Conservation (phyloP, 768 basidiomycete species). For the Trametes maxima region DNA sequence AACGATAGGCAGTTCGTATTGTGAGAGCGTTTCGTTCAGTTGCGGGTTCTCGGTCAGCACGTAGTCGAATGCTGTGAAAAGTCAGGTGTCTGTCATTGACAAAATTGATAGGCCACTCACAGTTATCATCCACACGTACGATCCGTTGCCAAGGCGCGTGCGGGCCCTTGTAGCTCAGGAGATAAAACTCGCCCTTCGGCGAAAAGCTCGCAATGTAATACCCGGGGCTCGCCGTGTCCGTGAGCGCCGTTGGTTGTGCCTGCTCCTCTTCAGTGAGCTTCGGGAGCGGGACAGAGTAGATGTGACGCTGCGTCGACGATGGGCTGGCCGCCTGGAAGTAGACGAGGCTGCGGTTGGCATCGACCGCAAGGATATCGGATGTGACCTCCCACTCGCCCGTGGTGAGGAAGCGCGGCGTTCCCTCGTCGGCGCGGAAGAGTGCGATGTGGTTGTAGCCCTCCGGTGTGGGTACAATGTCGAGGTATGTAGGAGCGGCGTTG, state of each 20-base stretch:
- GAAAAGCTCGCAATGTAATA: constrained; percentile 78
- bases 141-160: constrained; percentile 87
- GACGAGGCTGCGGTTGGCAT: constrained; percentile 68
- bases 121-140: constrained; percentile 51
- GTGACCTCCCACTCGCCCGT: constrained; percentile 91
- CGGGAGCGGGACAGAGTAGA: constrained; percentile 82
- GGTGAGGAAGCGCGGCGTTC: constrained; percentile 81
- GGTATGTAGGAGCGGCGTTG: constrained; percentile 64
- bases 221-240: constrained; percentile 52
- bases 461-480: constrained; percentile 83
- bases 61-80: constrained; percentile 56
- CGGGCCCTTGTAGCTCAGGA: constrained; percentile 80
- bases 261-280: constrained; percentile 36
- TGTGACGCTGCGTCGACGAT: constrained; percentile 77
- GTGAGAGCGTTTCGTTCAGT: constrained; percentile 62
- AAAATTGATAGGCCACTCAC: constrained; percentile 39
- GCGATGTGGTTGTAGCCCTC: constrained; percentile 94
- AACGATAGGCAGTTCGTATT: constrained; percentile 74
- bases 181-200: constrained; percentile 82
- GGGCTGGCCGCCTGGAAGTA: constrained; percentile 90
- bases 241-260: constrained; percentile 41
- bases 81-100: neutral
- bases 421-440: constrained; percentile 73
- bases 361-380: constrained; percentile 69
- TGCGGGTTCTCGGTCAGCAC: constrained; percentile 70